A percentile compares a stretch with the other conserved stretches of the same genome.
phyloP scores from a whole-genome alignment of 306 rosid genomes.

The Cicer arietinum region DNA sequence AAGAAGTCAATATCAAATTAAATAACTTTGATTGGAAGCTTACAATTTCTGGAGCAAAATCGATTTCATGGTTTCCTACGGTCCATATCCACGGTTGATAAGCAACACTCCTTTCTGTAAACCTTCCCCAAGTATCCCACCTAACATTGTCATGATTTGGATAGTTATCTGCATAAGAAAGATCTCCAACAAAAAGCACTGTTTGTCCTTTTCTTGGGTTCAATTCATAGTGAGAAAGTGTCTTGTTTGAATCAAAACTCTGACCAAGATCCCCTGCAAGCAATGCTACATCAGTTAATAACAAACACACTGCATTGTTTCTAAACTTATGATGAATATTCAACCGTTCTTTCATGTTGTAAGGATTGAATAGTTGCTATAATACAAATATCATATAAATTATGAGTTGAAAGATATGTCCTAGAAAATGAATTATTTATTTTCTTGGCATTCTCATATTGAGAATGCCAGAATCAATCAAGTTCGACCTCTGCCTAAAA shows the following conservation, averaged over 20 bases:
- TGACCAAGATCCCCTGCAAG: conserved; percentile 91
- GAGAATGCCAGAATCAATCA: too few species aligned
- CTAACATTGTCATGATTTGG: conserved; percentile 72
- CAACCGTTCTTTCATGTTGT: background rate
- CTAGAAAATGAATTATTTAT: too few species aligned
- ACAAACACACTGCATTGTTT: conserved; percentile 25
- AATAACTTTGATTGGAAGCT: conserved; percentile 39
- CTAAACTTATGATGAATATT: conserved; percentile 1
- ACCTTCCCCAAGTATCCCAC: conserved; percentile 96
- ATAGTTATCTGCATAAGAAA: conserved; percentile 78
- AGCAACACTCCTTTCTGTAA: conserved; percentile 79
- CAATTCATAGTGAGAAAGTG: conserved; percentile 75
- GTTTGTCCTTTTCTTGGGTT: conserved; percentile 71
- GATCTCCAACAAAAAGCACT: conserved; percentile 80
- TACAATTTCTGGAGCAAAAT: conserved; percentile 76
- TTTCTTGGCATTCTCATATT: too few species aligned
- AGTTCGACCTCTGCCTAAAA: background rate
- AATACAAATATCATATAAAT: too few species aligned
- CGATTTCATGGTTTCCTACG: conserved; percentile 88
- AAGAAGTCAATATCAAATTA: too few species aligned
- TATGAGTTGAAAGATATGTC: too few species aligned
- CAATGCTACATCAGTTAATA: conserved; percentile 17
- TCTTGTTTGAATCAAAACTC: conserved; percentile 76
- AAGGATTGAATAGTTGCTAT: background rate
- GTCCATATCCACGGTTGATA: conserved; percentile 99